Evolutionary conservation across 2,329 filamentous ascomycete genomes (phyloP).

Genomic region (Cercospora sesami): DNA sequence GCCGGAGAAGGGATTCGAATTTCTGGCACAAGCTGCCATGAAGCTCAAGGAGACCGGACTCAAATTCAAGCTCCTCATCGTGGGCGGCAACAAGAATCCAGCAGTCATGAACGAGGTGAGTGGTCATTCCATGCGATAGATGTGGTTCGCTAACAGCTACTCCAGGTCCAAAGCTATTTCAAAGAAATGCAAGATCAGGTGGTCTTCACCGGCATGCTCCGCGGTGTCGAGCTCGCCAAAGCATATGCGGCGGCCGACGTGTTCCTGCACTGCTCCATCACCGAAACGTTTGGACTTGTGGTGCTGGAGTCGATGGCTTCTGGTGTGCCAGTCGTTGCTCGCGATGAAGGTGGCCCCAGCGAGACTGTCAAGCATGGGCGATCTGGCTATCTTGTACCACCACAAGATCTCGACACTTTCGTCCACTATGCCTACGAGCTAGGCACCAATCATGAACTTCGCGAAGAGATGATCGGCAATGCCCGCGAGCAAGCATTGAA

Average conservation of each 20-base stretch:
- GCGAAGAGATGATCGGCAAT: constrained; percentile 49
- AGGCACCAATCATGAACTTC: constrained; percentile 47
- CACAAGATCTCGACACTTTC: constrained; percentile 61
- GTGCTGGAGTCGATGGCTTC: constrained; percentile 72
- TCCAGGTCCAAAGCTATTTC: constrained; percentile 59
- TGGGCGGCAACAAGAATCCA: constrained; percentile 66
- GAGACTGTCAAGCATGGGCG: constrained; percentile 63
- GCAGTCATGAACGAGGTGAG: constrained; percentile 57
- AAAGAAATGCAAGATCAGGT: constrained; percentile 57
- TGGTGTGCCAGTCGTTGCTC: constrained; percentile 66
- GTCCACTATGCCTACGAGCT: constrained; percentile 56
- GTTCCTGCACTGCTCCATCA: constrained; percentile 71
- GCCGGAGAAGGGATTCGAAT: constrained; percentile 70
- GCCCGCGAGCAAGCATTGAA: constrained; percentile 60
- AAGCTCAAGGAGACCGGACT: constrained; percentile 58
- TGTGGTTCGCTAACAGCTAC: neutral
- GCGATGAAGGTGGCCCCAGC: constrained; percentile 68
- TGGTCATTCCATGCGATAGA: neutral
- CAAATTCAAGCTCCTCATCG: constrained; percentile 64
- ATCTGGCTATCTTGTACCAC: constrained; percentile 62
- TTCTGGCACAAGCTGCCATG: constrained; percentile 59
- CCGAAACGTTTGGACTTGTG: constrained; percentile 70
- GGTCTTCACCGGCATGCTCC: constrained; percentile 66
- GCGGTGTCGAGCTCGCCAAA: constrained; percentile 61
- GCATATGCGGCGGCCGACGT: constrained; percentile 67